Percentiles rank a stretch among this genome's conserved stretches.
Evolutionary conservation across 129 eudicot genomes (phyloP).

Genomic region (Apium graveolens): DNA sequence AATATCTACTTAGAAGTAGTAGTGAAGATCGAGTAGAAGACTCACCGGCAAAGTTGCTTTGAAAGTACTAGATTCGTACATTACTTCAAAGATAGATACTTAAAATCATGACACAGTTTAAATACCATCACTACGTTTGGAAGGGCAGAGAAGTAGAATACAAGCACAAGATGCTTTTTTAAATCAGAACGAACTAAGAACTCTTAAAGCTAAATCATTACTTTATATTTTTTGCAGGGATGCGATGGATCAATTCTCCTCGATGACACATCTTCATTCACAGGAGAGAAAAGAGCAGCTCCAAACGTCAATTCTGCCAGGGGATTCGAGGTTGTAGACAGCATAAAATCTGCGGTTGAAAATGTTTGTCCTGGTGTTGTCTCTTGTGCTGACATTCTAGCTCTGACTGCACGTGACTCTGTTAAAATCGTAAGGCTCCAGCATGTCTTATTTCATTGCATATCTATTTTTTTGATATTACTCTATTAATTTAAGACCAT

Average conservation of each 20-base stretch:
- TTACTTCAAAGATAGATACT: too few species aligned
- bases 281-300: constrained; percentile 29
- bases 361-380: constrained; percentile 23
- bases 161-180: not conserved
- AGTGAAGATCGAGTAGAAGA: too few species aligned
- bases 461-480: not conserved
- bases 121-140: not conserved
- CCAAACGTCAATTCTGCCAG: constrained; percentile 34
- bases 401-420: constrained; percentile 35
- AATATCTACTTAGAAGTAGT: too few species aligned
- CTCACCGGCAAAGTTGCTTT: too few species aligned
- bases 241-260: constrained; percentile 49
- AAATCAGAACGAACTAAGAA: too few species aligned
- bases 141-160: not conserved
- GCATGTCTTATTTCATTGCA: not conserved
- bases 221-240: constrained; percentile 21
- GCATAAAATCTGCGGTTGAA: constrained; percentile 31
- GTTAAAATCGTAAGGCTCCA: constrained; percentile 12
- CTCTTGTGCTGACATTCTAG: constrained; percentile 42
- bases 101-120: too few species aligned
- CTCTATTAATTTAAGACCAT: too few species aligned
- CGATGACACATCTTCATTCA: constrained; percentile 26
- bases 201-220: not conserved
- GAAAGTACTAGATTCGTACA: too few species aligned
- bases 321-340: constrained; percentile 41